A percentile compares a stretch with the other conserved stretches of the same genome.
Conservation (phyloP, 495 filamentous ascomycete genomes). For the Trichocladium uniseriatum region DNA sequence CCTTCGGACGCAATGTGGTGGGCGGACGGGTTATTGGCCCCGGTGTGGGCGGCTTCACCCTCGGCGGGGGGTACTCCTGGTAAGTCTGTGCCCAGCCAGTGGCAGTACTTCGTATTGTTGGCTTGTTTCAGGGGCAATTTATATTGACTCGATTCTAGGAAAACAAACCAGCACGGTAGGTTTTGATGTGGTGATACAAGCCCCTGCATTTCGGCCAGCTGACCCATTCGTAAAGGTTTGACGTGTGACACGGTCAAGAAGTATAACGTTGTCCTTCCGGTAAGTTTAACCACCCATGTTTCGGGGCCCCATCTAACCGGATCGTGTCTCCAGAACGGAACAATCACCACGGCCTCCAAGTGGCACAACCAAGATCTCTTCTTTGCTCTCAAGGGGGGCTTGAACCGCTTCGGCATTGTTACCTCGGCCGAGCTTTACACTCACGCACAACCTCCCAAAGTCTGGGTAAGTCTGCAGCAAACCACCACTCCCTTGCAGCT, state of each 20-base stretch:
- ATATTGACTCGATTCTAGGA: conserved; percentile 6
- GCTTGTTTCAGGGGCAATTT: not conserved
- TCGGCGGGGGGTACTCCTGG: conserved; percentile 25
- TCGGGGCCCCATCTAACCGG: not conserved
- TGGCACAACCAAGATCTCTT: conserved; percentile 43
- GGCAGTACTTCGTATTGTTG: no score
- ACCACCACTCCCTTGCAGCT: no score
- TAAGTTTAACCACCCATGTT: not conserved
- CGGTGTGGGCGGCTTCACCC: conserved; percentile 21
- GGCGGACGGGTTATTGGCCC: conserved; percentile 20
- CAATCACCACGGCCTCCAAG: conserved; percentile 12
- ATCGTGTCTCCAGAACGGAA: conserved; percentile 13
- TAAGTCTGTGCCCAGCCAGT: no score
- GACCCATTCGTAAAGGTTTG: conserved; percentile 1
- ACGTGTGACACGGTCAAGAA: conserved; percentile 18
- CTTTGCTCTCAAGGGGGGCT: conserved; percentile 49
- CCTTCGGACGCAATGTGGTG: conserved; percentile 15
- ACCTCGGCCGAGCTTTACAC: conserved; percentile 42
- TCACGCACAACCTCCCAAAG: conserved; percentile 24
- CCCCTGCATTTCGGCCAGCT: not conserved
- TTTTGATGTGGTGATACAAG: not conserved
- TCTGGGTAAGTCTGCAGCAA: conserved; percentile 6
- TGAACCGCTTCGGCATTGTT: conserved; percentile 43
- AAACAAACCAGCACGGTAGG: conserved; percentile 22
- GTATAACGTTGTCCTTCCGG: conserved; percentile 20